Conservation (phyloP, 2,329 filamentous ascomycete species). For the Fusarium anthophilum region DNA sequence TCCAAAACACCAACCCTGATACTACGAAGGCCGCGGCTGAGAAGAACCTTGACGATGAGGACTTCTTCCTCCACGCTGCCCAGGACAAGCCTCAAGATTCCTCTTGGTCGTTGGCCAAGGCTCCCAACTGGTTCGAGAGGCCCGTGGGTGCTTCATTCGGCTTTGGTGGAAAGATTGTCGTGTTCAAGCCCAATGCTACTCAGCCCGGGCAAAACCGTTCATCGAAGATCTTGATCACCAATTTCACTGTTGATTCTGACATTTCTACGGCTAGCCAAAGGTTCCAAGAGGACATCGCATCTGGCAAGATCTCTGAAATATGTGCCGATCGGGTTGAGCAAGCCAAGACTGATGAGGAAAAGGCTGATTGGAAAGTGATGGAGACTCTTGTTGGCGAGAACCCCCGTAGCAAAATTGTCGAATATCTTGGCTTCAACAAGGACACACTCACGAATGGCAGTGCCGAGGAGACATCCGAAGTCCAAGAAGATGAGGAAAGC, state of each 20-base stretch:
- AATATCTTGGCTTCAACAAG: constrained; percentile 88
- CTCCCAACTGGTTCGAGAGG: constrained; percentile 90
- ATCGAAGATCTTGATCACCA: constrained; percentile 84
- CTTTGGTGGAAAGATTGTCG: constrained; percentile 91
- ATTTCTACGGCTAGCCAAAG: constrained; percentile 85
- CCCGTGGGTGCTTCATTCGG: constrained; percentile 90
- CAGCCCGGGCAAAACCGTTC: constrained; percentile 70
- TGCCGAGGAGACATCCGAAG: constrained; percentile 41
- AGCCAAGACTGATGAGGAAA: constrained; percentile 88
- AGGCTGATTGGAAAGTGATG: constrained; percentile 95
- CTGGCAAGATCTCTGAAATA: constrained; percentile 79
- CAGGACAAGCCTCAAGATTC: constrained; percentile 91
- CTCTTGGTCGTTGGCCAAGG: constrained; percentile 85
- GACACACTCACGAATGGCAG: constrained; percentile 63
- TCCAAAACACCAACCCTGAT: constrained; percentile 90
- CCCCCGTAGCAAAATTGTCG: constrained; percentile 84
- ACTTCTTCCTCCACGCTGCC: constrained; percentile 95
- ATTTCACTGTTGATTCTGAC: constrained; percentile 87
- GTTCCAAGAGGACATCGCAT: constrained; percentile 84
- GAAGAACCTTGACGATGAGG: constrained; percentile 83
- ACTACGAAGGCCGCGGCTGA: constrained; percentile 73
- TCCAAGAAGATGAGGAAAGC: constrained; percentile 28
- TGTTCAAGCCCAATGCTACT: constrained; percentile 69
- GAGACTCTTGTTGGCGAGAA: constrained; percentile 86
- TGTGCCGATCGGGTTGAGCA: constrained; percentile 81